Percentiles rank a stretch among this genome's conserved stretches.
Conservation (phyloP, 805 yeast species). For the Saccharomycopsis fermentans region DNA sequence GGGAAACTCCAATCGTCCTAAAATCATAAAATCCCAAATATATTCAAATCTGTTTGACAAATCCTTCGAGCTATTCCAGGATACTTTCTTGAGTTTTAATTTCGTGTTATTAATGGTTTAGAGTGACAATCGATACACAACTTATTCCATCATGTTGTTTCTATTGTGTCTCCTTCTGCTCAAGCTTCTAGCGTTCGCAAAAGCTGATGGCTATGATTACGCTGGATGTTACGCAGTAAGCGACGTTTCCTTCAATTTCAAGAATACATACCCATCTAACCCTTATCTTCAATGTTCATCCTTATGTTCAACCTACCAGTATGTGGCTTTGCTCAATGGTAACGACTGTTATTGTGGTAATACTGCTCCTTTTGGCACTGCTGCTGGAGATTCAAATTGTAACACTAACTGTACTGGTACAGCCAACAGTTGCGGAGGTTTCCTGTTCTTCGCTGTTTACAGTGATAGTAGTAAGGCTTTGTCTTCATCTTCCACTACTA, state of each 20-base stretch:
- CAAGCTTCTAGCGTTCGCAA: background rate
- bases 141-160: no score
- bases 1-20: no score
- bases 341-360: constrained; percentile 31
- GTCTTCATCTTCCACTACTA: constrained; percentile 2
- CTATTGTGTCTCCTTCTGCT: background rate
- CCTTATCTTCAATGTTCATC: constrained; percentile 13
- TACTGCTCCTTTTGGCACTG: constrained; percentile 24
- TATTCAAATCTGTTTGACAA: no score
- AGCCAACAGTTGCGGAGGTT: constrained; percentile 32
- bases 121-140: no score
- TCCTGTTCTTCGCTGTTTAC: constrained; percentile 22
- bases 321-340: constrained; percentile 31
- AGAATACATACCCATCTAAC: constrained; percentile 13
- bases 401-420: constrained; percentile 28
- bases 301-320: constrained; percentile 28
- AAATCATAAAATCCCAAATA: no score
- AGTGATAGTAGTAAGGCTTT: constrained; percentile 8
- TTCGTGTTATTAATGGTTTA: background rate
- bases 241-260: constrained; percentile 14
- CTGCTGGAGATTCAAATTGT: constrained; percentile 23
- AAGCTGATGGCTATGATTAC: constrained; percentile 1
- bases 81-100: background rate
- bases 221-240: constrained; percentile 16
- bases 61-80: no score